A percentile compares a stretch with the other conserved stretches of the same genome.
phyloP scores from a whole-genome alignment of 163 green algal genomes.

The Scenedesmus sp. region DNA sequence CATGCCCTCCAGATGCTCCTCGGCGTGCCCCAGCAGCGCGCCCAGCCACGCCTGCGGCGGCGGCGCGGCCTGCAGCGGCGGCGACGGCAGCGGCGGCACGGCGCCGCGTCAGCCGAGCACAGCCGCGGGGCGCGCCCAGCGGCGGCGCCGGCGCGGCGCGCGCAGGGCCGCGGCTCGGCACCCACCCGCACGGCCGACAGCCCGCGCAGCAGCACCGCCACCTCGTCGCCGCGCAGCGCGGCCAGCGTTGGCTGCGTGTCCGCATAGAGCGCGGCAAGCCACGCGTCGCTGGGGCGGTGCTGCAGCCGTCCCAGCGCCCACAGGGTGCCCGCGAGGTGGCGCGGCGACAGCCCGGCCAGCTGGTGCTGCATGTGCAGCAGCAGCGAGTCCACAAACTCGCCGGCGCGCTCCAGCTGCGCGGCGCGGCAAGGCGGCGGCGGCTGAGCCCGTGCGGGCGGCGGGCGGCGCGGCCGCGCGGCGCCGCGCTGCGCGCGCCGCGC shows the following conservation, averaged over 20 bases:
- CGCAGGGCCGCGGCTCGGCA: not conserved
- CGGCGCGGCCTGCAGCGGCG: not conserved
- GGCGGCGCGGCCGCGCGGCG: too few relatives aligned
- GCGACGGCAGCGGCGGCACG: too few relatives aligned
- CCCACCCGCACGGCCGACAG: constrained; percentile 9
- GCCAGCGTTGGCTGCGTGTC: not conserved
- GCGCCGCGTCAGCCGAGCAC: too few relatives aligned
- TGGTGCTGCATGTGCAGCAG: constrained; percentile 14
- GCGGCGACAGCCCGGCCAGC: not conserved
- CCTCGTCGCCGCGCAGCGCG: not conserved
- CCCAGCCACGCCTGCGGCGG: not conserved
- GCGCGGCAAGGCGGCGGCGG: too few relatives aligned
- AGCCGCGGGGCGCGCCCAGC: constrained; percentile 8
- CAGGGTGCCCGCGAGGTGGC: constrained; percentile 4
- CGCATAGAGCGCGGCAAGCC: constrained; percentile 5
- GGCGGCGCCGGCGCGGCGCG: not conserved
- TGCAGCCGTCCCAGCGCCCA: constrained; percentile 26
- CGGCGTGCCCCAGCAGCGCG: constrained; percentile 11
- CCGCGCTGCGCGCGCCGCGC: not conserved
- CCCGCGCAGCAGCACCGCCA: constrained; percentile 13
- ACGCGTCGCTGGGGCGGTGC: not conserved
- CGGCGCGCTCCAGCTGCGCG: not conserved
- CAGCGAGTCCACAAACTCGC: not conserved
- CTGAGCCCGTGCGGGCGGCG: too few relatives aligned
- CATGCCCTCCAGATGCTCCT: constrained; percentile 5